Base-by-base conservation (phyloP, 2,329 filamentous ascomycete genomes). In the Trichoderma pleuroti region DNA sequence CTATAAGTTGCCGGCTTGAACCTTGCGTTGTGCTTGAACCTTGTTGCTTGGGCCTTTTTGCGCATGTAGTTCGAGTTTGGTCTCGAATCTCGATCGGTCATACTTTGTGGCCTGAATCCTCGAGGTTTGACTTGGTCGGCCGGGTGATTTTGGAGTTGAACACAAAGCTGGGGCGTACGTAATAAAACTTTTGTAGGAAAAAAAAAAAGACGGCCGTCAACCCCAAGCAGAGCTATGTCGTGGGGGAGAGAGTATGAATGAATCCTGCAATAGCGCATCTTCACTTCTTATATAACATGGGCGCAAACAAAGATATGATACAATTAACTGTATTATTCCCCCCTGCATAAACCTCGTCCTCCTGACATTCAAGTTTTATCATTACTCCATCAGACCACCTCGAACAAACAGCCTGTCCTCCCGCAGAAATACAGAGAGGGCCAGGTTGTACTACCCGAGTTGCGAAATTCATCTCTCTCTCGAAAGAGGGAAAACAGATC, bases 331-430 rank as follows among this genome's bases (percentile, higher is more conserved):
- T 61, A 68, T 68, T 36, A 49, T 30, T 26, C 7, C 10, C 28
- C 21, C 36, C n/a, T 21, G 5, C 28, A 16, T 28, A 36, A 11
- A 36, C 30, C 28, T 59, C 28, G 24, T 42, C 32, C 26, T 46
- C 28, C 61, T 54, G 16, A 61, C 61, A 64, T 71, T 72, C 72
- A 72, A 62, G 61, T 74, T 76, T 73, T 72, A 73, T 77, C 75
- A 78, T 78, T 78, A 77, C 74, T 78, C 76, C 76, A 74, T 77
- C 76, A 77, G 75, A 73, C 74, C 75, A 75, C 70, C 32, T 49
- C 42, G n/a, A 24, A 66, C 52, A 54, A 36, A 30, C 24, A 34
- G 34, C 39, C 21, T 36, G 52, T 30, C 59, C 30, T 57, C 66
- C 49, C 54, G 26, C 21, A 61, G 56, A 64, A 71, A 24, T 49